These are phyloP conservation scores for Chrysoporthe deuterocubensis DNA, from an alignment of 2,329 filamentous ascomycete genomes.

Conservation along the genomic window DNA sequence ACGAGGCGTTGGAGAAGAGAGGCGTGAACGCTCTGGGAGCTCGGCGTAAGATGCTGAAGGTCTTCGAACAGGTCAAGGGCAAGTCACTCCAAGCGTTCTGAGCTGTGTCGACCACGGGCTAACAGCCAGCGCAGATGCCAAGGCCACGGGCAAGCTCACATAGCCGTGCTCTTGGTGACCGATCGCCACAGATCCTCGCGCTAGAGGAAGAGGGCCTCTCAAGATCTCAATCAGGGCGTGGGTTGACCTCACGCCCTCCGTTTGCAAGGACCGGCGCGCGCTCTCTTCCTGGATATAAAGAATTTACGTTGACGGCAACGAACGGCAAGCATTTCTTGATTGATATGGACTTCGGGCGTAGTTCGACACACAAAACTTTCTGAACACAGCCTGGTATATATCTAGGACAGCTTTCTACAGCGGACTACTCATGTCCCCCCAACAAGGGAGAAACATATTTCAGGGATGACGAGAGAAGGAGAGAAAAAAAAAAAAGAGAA, in stretches of 20 bases:
- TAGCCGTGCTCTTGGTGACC: slow-evolving; percentile 36
- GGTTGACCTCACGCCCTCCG: slow-evolving; percentile 23
- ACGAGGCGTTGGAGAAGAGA: slow-evolving; percentile 88
- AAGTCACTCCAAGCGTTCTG: slow-evolving; percentile 33
- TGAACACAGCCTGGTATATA: slow-evolving; percentile 22
- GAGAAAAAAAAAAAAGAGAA: background rate
- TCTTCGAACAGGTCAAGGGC: slow-evolving; percentile 95
- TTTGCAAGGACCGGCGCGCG: background rate
- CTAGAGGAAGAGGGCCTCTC: slow-evolving; percentile 7
- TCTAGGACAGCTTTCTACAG: background rate
- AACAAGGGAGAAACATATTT: background rate
- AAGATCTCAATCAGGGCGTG: slow-evolving; percentile 15
- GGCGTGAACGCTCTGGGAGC: slow-evolving; percentile 95
- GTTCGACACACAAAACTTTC: slow-evolving; percentile 11
- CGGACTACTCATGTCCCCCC: background rate
- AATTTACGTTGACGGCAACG: slow-evolving; percentile 8
- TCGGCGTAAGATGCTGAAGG: slow-evolving; percentile 97
- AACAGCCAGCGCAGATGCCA: slow-evolving; percentile 61
- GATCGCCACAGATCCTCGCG: background rate
- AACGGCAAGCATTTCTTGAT: slow-evolving; percentile 20
- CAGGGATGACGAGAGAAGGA: background rate
- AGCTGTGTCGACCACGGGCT: slow-evolving; percentile 32
- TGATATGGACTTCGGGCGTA: slow-evolving; percentile 10
- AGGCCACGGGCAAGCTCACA: slow-evolving; percentile 71
- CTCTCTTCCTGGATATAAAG: slow-evolving; percentile 10